These are phyloP conservation scores for Coemansia sp. DNA, from an alignment of 192 early-diverging fungal genomes.

Conservation along the genomic window DNA sequence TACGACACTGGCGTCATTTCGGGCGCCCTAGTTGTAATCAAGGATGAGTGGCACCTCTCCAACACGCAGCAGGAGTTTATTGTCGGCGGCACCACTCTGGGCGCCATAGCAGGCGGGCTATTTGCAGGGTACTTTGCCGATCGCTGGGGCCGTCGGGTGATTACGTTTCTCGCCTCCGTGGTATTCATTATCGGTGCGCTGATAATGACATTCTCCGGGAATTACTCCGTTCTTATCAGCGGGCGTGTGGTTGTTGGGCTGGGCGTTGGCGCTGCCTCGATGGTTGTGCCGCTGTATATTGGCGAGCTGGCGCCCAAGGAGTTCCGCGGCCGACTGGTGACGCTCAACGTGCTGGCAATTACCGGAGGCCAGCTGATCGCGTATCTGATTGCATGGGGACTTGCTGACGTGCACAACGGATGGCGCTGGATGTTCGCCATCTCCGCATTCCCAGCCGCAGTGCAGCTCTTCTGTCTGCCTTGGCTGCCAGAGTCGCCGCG, in stretches of 20 bases:
- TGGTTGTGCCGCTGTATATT: constrained; percentile 58
- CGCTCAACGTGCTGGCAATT: constrained; percentile 61
- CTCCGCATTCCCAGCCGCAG: constrained; percentile 54
- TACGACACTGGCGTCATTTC: constrained; percentile 59
- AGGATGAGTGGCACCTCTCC: constrained; percentile 46
- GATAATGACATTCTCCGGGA: constrained; percentile 56
- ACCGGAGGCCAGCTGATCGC: constrained; percentile 63
- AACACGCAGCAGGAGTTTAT: constrained; percentile 56
- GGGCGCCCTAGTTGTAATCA: constrained; percentile 52
- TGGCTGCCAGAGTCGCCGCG: constrained; percentile 71
- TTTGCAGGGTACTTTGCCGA: constrained; percentile 71
- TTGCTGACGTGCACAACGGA: constrained; percentile 50
- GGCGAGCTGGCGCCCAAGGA: constrained; percentile 61
- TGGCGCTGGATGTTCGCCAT: constrained; percentile 61
- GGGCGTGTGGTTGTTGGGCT: constrained; percentile 60
- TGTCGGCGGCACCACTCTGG: constrained; percentile 51
- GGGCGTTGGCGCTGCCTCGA: constrained; percentile 56
- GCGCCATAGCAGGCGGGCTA: constrained; percentile 67
- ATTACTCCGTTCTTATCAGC: constrained; percentile 51
- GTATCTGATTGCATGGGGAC: constrained; percentile 64
- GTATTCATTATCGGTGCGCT: constrained; percentile 60
- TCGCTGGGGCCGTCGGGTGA: constrained; percentile 53
- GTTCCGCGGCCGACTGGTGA: constrained; percentile 60
- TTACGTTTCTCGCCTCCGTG: constrained; percentile 54
- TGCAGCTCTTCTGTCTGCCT: constrained; percentile 57